These are phyloP conservation scores for Candida succiphila DNA, from an alignment of 805 yeast species.

Conservation along the genomic window DNA sequence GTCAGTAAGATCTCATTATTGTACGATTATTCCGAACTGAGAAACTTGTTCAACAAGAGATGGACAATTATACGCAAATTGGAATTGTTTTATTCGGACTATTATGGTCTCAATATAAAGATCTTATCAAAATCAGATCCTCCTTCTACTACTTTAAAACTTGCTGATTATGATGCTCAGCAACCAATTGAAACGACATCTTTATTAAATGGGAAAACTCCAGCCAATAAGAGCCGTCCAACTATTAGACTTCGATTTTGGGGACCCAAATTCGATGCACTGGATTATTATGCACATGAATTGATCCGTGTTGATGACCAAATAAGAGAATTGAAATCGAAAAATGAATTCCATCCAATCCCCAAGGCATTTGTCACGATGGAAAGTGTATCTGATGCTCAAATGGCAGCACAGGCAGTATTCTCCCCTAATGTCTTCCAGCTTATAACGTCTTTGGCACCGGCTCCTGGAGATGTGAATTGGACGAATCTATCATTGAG, in stretches of 20 bases:
- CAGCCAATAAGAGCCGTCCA: constrained; percentile 11
- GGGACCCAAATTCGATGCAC: constrained; percentile 21
- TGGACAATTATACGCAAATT: constrained; percentile 20
- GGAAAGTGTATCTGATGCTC: constrained; percentile 92
- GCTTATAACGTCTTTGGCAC: constrained; percentile 78
- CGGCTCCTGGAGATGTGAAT: constrained; percentile 90
- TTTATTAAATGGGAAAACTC: constrained; percentile 8
- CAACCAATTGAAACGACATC: constrained; percentile 9
- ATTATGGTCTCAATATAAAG: constrained; percentile 32
- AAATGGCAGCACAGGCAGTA: constrained; percentile 94
- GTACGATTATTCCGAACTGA: constrained; percentile 30
- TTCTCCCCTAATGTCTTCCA: constrained; percentile 83
- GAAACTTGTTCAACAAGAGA: constrained; percentile 26
- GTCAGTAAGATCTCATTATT: constrained; percentile 41
- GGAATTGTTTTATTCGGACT: constrained; percentile 31
- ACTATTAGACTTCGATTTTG: constrained; percentile 12
- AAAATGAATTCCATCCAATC: constrained; percentile 28
- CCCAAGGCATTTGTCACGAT: constrained; percentile 71
- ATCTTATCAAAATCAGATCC: constrained; percentile 11
- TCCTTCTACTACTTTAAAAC: constrained; percentile 20
- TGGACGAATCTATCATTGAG: constrained; percentile 53
- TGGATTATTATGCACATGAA: constrained; percentile 24
- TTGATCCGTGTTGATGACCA: constrained; percentile 27
- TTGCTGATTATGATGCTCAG: constrained; percentile 1
- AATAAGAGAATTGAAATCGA: constrained; percentile 24